These are phyloP conservation scores for Antrodiella citrinella DNA, from an alignment of 768 basidiomycete genomes.

Conservation along the genomic window DNA sequence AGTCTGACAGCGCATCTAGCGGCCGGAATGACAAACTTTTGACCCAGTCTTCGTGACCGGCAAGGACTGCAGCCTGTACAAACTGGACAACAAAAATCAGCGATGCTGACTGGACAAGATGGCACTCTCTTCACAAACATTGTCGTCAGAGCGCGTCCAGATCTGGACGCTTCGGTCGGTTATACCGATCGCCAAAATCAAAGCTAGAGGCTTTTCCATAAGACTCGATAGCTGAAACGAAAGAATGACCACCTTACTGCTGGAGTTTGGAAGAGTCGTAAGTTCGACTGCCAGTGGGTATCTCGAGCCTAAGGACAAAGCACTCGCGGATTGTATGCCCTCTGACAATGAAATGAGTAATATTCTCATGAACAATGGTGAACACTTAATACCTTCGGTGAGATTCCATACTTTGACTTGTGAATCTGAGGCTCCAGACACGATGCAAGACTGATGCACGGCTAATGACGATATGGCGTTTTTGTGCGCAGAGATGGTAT, in stretches of 20 bases:
- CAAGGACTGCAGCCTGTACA: constrained; percentile 46
- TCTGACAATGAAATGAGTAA: background rate
- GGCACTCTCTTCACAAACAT: constrained; percentile 30
- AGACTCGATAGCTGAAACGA: background rate
- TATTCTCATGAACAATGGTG: background rate
- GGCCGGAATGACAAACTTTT: constrained; percentile 64
- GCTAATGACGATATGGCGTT: constrained; percentile 65
- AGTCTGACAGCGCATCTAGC: constrained; percentile 25
- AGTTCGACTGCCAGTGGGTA: constrained; percentile 71
- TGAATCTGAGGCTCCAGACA: constrained; percentile 82
- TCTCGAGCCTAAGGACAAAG: constrained; percentile 44
- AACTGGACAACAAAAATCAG: constrained; percentile 50
- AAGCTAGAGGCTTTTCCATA: constrained; percentile 35
- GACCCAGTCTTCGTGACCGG: constrained; percentile 97
- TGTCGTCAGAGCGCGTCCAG: constrained; percentile 57
- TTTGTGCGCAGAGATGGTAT: constrained; percentile 49
- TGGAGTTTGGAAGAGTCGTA: constrained; percentile 53
- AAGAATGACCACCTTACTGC: constrained; percentile 35
- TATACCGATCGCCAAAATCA: constrained; percentile 73
- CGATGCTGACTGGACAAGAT: background rate
- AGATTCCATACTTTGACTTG: constrained; percentile 65
- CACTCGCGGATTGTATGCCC: constrained; percentile 6
- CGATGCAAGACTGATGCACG: constrained; percentile 37
- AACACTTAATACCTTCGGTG: constrained; percentile 1
- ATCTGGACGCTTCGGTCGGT: constrained; percentile 78